Conservation (phyloP, 2,329 filamentous ascomycete species). For the Aspergillus alliaceus region DNA sequence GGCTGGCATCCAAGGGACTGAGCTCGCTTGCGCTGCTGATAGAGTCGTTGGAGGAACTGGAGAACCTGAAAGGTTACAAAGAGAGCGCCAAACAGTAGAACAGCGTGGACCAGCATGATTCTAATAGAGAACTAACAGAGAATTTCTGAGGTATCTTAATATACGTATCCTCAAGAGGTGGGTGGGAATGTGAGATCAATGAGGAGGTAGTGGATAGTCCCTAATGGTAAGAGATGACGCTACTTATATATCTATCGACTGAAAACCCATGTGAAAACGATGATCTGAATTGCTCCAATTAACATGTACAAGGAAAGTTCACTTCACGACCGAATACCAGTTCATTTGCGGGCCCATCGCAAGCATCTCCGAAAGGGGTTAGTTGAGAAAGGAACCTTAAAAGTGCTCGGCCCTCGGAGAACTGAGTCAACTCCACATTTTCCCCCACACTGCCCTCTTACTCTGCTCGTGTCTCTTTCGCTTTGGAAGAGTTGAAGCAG, state of each 20-base stretch:
- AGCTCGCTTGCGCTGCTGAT: constrained; percentile 24
- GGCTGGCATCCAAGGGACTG: constrained; percentile 29
- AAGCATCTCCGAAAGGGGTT: constrained; percentile 14
- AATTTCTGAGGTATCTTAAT: neutral
- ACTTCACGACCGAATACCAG: neutral
- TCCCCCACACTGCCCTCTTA: neutral
- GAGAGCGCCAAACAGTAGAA: constrained; percentile 21
- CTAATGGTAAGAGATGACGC: neutral
- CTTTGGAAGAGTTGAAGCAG: constrained; percentile 35
- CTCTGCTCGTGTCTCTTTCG: neutral
- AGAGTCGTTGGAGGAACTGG: constrained; percentile 20
- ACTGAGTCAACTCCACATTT: neutral
- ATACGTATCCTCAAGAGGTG: neutral
- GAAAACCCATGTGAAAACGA: neutral
- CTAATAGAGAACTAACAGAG: neutral
- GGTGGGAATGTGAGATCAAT: neutral
- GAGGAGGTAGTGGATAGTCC: neutral
- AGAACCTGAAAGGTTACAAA: constrained; percentile 23
- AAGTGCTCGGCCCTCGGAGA: neutral
- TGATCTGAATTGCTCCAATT: neutral
- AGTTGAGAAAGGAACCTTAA: too few species aligned
- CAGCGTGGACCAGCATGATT: constrained; percentile 23
- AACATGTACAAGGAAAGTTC: neutral
- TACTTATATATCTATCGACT: neutral
- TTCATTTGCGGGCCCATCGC: constrained; percentile 10